These are phyloP conservation scores for Mycena indigotica DNA, from an alignment of 768 basidiomycete genomes.

Conservation along the genomic window DNA sequence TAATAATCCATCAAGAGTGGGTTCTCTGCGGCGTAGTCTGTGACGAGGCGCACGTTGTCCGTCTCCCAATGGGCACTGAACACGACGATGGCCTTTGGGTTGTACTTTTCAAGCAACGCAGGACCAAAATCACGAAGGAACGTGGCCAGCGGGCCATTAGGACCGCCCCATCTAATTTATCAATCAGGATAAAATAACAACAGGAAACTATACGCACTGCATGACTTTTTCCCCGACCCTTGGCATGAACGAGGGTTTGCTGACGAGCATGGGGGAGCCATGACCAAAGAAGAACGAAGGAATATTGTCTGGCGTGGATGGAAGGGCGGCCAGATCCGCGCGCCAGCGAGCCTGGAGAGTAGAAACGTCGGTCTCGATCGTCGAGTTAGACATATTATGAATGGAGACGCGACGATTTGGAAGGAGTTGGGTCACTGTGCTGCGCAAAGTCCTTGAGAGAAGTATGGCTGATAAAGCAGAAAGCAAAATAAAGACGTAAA, in stretches of 20 bases:
- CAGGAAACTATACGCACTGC: slow-evolving; percentile 28
- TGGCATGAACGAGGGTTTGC: slow-evolving; percentile 29
- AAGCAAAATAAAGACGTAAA: neutral
- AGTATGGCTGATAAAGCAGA: neutral
- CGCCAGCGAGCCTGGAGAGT: slow-evolving; percentile 49
- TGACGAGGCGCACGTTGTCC: slow-evolving; percentile 57
- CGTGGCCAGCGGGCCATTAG: slow-evolving; percentile 28
- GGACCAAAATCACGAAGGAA: slow-evolving; percentile 64
- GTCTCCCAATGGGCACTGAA: slow-evolving; percentile 88
- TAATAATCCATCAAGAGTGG: slow-evolving; percentile 77
- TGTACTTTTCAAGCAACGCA: slow-evolving; percentile 65
- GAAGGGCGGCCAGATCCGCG: slow-evolving; percentile 55
- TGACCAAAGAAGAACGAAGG: slow-evolving; percentile 80
- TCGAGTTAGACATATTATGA: neutral
- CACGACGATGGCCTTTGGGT: slow-evolving; percentile 77
- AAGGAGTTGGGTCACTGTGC: neutral
- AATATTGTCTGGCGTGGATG: slow-evolving; percentile 59
- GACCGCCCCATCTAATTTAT: slow-evolving; percentile 19
- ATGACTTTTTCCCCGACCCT: slow-evolving; percentile 14
- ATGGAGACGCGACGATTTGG: neutral
- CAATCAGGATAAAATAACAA: neutral
- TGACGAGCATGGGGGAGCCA: slow-evolving; percentile 59
- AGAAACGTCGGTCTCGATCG: slow-evolving; percentile 23
- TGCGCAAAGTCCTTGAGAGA: neutral
- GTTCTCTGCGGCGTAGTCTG: slow-evolving; percentile 77